These are phyloP conservation scores for Verticillium tricorpus DNA, from an alignment of 2,329 filamentous ascomycete species.

Conservation along the genomic window DNA sequence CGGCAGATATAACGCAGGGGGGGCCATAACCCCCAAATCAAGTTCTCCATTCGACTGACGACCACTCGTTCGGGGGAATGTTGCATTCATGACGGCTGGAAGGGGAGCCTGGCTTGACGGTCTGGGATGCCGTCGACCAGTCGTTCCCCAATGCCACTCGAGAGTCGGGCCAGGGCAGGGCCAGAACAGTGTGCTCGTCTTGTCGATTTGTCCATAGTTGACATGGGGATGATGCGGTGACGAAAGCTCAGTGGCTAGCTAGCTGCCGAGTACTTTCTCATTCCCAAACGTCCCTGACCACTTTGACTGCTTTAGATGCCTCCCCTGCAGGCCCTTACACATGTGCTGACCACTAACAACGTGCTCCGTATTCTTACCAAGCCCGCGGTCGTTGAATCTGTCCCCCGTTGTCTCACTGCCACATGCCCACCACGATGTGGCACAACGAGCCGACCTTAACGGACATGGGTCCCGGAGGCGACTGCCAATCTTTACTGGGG, in stretches of 20 bases:
- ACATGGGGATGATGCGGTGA: no score
- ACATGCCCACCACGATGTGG: not conserved
- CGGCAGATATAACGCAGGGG: constrained; percentile 14
- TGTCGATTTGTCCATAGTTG: no score
- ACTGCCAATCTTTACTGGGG: not conserved
- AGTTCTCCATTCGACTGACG: not conserved
- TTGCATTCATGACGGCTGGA: not conserved
- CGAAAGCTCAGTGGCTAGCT: no score
- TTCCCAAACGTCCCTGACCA: no score
- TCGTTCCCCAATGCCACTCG: no score
- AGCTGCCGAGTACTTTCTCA: no score
- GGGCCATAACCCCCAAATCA: not conserved
- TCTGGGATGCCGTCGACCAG: not conserved
- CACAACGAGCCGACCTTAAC: not conserved
- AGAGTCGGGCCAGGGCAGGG: no score
- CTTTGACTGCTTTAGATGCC: no score
- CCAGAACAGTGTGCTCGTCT: no score
- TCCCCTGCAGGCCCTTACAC: no score
- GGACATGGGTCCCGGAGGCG: not conserved
- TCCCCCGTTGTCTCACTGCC: not conserved
- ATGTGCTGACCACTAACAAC: no score
- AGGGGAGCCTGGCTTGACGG: not conserved
- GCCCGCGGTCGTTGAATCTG: not conserved
- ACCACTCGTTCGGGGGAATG: not conserved
- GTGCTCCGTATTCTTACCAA: no score